Base-by-base conservation (phyloP, 495 filamentous ascomycete genomes). In the Neurospora africana region DNA sequence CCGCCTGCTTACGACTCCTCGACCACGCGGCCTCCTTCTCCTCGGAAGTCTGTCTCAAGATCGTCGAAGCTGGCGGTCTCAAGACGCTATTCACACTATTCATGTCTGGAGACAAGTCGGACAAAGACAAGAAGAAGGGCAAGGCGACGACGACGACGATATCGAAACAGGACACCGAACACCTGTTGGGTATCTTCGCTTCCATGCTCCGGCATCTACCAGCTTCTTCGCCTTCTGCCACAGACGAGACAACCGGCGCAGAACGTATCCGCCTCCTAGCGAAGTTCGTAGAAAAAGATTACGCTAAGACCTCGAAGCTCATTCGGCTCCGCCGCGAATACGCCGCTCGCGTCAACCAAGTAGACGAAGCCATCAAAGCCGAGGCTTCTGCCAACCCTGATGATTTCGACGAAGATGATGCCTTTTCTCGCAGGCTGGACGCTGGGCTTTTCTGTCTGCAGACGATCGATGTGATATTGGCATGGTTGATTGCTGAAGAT, bases 241-340 rank as follows among this genome's bases (percentile, higher is more conserved):
- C 15, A 5, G 53, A 65, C 27, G 53, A 65, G 15, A 65, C 53
- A 4, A 65, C 27, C 4, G 53, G 53, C 2, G 84, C 92, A 1
- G 83, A 88, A n/a, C 86, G 95, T 2, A 94, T 98, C 38, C 87
- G 95, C 3, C 87, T 91, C 7, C 86, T 98, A 0, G 95, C 94
- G 4, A 99, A 99, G 76, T 98, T 99, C 79, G 91, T 96, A 53
- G 94, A 98, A 82, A 95, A 92, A 75, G 91, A 97, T 72, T 98
- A 96, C 78, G 92, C 93, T 72, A 96, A 97, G 81, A 89, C 91
- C 15, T 82, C 76, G 11, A 91, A 89, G 76, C 84, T 97, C 2
- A 80, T 95, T 47, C 84, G 85, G 73, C 80, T 97, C 41, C 84
- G 96, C 47, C 83, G 88, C 35, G 91, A 92, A 17, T 97, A 92